Evolutionary conservation across 352 stramenopile species (phyloP), one percentile per base, ranked within the genome.

Genomic region (Phytophthora quininea): DNA sequence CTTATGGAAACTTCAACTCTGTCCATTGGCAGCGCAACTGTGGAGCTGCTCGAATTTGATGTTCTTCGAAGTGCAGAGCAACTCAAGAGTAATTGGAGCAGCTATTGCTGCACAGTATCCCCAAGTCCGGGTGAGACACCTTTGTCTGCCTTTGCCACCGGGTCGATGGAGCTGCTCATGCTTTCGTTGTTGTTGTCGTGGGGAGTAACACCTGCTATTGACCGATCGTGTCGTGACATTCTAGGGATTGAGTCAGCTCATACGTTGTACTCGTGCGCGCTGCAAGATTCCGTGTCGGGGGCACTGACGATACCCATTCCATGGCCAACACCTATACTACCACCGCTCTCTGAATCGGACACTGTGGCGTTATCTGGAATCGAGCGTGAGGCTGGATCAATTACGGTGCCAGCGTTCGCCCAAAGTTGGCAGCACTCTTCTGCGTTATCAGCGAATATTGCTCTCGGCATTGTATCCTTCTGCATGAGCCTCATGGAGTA

Each of bases 401-500:
- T 51, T 50, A 19, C 42, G 4, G 50, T 67, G 9, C 56, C 65
- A 61, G 69, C 69, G 15, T 92, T 90, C 58, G 62, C 71, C 2
- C 76, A 75, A 9, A 89, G 91, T 57, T 94, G 84, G 84, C 84
- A 92, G 61, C 83, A 92, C 56, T 95, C 85, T 2, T 84, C 87
- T 1, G 82, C 82, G 2, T 51, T 93, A 15, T 91, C 83, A 15
- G 83, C 80, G 1, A 91, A 76, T 33, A 58, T 93, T 9, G 86
- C 86, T 2, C 68, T 94, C 30, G 82, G 82, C 2, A 80, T 94
- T 32, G 77, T 95, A 0, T 89, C 88, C 2, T 58, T 94, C 3
- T 93, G 84, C 38, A 93, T 93, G 82, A 93, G 83, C 38, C 69
- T 90, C 29, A 96, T 96, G 88, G 88, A 93, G 46, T 81, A 89